These are phyloP conservation scores for Diaporthe destruens DNA, from an alignment of 2,329 filamentous ascomycete genomes.

Conservation along the genomic window DNA sequence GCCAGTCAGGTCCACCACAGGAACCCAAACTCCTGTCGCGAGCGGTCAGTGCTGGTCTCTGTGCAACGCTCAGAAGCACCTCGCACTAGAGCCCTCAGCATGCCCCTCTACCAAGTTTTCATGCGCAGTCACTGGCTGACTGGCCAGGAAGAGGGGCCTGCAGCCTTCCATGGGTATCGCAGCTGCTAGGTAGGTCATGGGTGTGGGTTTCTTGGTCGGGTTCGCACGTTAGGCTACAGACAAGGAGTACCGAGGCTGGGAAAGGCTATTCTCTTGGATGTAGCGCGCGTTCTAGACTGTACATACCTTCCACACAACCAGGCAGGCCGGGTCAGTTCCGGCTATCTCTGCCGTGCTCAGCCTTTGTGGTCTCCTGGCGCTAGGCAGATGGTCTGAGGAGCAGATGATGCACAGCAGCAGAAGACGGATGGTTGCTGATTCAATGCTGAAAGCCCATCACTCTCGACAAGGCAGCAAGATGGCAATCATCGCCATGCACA, in stretches of 20 bases:
- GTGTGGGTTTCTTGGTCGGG: slow-evolving; percentile 2
- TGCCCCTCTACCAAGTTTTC: neutral
- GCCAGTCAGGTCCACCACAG: neutral
- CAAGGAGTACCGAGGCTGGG: slow-evolving; percentile 6
- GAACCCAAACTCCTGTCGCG: neutral
- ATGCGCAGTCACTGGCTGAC: neutral
- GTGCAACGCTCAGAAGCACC: neutral
- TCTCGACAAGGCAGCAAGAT: neutral
- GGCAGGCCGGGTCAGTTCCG: neutral
- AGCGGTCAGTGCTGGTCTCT: slow-evolving; percentile 22
- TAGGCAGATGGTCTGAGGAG: neutral
- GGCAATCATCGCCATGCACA: neutral
- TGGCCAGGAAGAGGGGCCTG: slow-evolving; percentile 11
- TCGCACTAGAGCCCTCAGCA: neutral
- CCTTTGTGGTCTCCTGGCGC: slow-evolving; percentile 9
- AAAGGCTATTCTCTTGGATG: neutral
- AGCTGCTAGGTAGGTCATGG: neutral
- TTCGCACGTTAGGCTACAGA: slow-evolving; percentile 21
- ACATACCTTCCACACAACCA: neutral
- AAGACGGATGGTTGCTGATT: neutral
- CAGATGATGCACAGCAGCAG: neutral
- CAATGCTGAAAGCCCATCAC: neutral
- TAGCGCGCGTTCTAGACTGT: neutral
- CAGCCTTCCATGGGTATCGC: slow-evolving; percentile 32
- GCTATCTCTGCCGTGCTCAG: slow-evolving; percentile 18